Conservation (phyloP, 305 asterid genomes). For the Fraxinus sp. region DNA sequence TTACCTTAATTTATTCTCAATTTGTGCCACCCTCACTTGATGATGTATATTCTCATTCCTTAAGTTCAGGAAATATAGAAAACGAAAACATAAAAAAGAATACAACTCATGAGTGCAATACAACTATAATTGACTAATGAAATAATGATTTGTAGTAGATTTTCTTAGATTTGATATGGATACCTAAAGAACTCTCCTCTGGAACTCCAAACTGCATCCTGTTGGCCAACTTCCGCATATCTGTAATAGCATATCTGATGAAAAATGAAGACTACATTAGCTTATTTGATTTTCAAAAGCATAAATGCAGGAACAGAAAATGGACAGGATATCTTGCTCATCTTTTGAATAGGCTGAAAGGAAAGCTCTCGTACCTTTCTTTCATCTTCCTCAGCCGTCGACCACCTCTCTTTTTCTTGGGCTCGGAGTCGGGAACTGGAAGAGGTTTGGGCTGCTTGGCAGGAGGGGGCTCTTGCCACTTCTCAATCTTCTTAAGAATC, state of each 20-base stretch:
- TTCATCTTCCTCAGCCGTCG: conserved; percentile 93
- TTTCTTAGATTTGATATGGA: background rate
- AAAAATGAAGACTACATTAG: conserved; percentile 24
- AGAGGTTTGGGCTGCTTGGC: conserved; percentile 97
- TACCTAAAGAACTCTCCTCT: conserved; percentile 98
- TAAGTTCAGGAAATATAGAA: background rate
- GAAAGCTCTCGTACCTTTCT: conserved; percentile 63
- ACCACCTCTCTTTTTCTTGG: conserved; percentile 95
- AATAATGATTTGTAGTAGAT: background rate
- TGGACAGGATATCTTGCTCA: background rate
- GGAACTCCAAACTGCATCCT: conserved; percentile 95
- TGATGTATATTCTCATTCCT: background rate
- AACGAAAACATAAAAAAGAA: background rate
- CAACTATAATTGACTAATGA: background rate
- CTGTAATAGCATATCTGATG: conserved; percentile 86
- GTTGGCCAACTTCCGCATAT: conserved; percentile 92
- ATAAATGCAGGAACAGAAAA: background rate
- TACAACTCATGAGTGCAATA: background rate
- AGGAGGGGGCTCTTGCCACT: conserved; percentile 99
- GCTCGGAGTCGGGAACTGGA: conserved; percentile 98
- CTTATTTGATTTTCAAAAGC: background rate
- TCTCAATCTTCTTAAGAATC: conserved; percentile 83
- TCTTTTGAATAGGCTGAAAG: background rate
- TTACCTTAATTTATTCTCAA: background rate
- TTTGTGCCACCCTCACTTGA: background rate